phyloP scores from a whole-genome alignment of 2,329 filamentous ascomycete genomes.

The Epichloe amarillans region DNA sequence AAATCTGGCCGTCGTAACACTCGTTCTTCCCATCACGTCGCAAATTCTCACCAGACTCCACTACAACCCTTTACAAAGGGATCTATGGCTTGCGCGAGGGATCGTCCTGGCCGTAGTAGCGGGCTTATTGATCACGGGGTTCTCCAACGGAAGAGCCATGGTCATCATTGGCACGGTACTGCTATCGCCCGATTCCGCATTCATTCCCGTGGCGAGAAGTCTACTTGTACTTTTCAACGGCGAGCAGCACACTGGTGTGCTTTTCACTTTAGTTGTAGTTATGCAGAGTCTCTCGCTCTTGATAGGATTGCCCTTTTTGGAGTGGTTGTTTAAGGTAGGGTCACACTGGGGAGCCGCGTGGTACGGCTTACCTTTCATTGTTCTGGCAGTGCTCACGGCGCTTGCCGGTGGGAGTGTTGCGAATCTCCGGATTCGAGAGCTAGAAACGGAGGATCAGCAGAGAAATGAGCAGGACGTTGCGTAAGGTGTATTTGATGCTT shows the following conservation, averaged over 20 bases:
- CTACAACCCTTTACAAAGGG: neutral
- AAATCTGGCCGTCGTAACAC: neutral
- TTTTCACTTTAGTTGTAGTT: neutral
- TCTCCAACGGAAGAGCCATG: conserved; percentile 1
- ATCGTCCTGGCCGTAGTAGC: neutral
- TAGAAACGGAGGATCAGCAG: neutral
- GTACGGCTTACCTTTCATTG: conserved; percentile 1
- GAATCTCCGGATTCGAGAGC: neutral
- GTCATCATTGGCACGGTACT: conserved; percentile 2
- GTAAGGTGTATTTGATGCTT: neutral
- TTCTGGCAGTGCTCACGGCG: neutral
- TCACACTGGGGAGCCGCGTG: neutral
- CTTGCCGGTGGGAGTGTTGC: neutral
- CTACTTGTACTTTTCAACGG: conserved; percentile 1
- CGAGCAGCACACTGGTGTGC: neutral
- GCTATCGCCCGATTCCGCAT: neutral
- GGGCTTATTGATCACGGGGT: neutral
- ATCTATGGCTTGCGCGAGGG: conserved; percentile 3
- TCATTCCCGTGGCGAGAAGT: conserved; percentile 1
- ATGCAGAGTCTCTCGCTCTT: neutral
- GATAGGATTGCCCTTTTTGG: neutral
- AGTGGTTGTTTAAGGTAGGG: conserved; percentile 1
- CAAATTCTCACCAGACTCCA: neutral
- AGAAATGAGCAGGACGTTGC: neutral
- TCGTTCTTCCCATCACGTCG: neutral